Base-by-base conservation (phyloP, 305 asterid genomes). In the Ruellia speciosa region DNA sequence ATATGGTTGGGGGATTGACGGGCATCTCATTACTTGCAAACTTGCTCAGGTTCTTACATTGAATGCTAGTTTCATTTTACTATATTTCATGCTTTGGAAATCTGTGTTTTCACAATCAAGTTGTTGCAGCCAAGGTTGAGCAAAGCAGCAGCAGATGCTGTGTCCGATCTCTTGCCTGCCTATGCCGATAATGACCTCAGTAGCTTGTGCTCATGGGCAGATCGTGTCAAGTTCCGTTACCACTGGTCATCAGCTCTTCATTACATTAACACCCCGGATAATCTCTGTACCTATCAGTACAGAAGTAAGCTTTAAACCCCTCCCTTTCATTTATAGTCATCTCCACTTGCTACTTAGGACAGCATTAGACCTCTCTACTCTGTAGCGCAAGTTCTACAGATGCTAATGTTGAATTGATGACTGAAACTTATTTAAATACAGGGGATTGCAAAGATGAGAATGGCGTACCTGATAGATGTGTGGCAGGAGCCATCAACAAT, bases 391-490 rank as follows among this genome's bases (percentile, higher is more conserved):
- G 19, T 39, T 16, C 4, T 51, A 20, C 13, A 40, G 11, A 3
- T 15, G 0, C 5, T 0, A 9, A 41, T 14, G 5, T 14, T 31
- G 16, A 0, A 20, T 20, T 17, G 6, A 15, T 17, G n/a, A n/a
- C n/a, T n/a, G n/a, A n/a, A n/a, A 2, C 33, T 13, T 49, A 9
- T 7, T 4, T 35, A 18, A 2, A 18, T 15, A 54, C 52, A 90
- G 96, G 96, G 80, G 96, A 90, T 41, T 90, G 97, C 83, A 90
- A 85, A 73, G 89, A 84, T 65, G 81, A 66, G 70, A 72, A 78
- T 68, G 97, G 97, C 13, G 62, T 54, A 57, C 60, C 48, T 52
- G 95, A 70, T 16, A 81, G 88, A 56, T 87, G 96, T 65, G 96
- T 87, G 9, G 95, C 96, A 11, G 96, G 96, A 54, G 97, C 92